Percentiles rank a stretch among this genome's conserved stretches.
Evolutionary conservation across 805 yeast species (phyloP).

Genomic region (Komagataella ulmi): DNA sequence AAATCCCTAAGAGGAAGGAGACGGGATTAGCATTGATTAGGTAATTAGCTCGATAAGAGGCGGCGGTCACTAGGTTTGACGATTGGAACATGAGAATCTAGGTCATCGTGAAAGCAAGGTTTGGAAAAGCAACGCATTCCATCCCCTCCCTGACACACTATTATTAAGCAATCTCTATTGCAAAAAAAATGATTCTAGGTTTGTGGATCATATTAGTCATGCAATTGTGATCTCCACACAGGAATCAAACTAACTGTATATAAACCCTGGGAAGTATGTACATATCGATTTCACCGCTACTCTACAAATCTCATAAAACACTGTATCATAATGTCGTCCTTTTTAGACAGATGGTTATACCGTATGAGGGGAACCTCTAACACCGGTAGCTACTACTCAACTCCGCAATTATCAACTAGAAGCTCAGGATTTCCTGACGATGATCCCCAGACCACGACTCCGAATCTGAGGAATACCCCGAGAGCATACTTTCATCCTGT

Average conservation of each 20-base stretch:
- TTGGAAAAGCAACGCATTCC: background rate
- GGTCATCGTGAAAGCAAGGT: background rate
- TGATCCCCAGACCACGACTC: constrained; percentile 9
- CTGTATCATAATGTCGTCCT: constrained; percentile 12
- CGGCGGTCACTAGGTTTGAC: background rate
- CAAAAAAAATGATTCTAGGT: background rate
- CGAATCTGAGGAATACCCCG: constrained; percentile 18
- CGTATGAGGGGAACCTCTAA: constrained; percentile 10
- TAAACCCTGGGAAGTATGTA: background rate
- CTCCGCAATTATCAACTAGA: constrained; percentile 1
- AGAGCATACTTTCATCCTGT: constrained; percentile 10
- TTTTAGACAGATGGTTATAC: constrained; percentile 21
- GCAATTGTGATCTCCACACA: background rate
- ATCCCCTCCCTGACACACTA: background rate
- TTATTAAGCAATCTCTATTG: background rate
- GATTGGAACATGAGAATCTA: background rate
- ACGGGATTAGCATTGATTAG: background rate
- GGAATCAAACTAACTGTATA: background rate
- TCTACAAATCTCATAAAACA: background rate
- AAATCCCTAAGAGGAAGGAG: background rate
- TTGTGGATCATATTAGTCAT: background rate
- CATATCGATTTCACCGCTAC: background rate
- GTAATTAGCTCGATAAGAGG: background rate
- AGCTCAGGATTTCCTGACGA: constrained; percentile 1
- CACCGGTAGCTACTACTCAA: constrained; percentile 13